phyloP scores from a whole-genome alignment of 129 eudicot species.

The Pseudognaphalium luteoalbum region DNA sequence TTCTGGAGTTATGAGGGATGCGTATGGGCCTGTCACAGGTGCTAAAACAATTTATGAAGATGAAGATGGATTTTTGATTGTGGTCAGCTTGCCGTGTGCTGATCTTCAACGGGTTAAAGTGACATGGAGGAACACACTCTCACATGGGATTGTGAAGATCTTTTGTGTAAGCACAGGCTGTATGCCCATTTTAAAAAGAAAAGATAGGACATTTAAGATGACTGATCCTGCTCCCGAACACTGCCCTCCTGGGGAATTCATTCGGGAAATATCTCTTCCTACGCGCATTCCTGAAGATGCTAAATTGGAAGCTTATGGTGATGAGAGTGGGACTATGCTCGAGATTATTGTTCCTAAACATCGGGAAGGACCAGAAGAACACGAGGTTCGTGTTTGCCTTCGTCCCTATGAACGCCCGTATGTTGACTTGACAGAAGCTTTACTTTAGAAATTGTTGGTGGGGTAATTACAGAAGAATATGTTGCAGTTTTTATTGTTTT shows the following conservation, averaged over 20 bases:
- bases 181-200: slow-evolving; percentile 58
- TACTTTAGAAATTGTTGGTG: slow-evolving; percentile 34
- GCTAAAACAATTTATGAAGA: slow-evolving; percentile 84
- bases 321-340: slow-evolving; percentile 72
- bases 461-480: slow-evolving; percentile 18
- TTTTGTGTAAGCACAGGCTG: slow-evolving; percentile 71
- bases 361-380: slow-evolving; percentile 76
- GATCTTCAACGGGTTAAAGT: slow-evolving; percentile 73
- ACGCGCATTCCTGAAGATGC: slow-evolving; percentile 86
- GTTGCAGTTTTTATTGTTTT: slow-evolving; percentile 30
- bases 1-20: slow-evolving; percentile 72
- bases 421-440: slow-evolving; percentile 60
- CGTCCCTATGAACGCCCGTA: slow-evolving; percentile 67
- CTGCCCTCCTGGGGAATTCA: slow-evolving; percentile 82
- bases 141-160: slow-evolving; percentile 74
- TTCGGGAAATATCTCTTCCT: slow-evolving; percentile 70
- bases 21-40: slow-evolving; percentile 72
- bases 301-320: slow-evolving; percentile 71
- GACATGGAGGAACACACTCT: slow-evolving; percentile 63
- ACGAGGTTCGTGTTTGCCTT: slow-evolving; percentile 77
- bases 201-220: slow-evolving; percentile 70
- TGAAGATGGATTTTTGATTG: slow-evolving; percentile 67
- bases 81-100: slow-evolving; percentile 70
- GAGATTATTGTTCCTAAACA: slow-evolving; percentile 83
- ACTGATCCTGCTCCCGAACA: slow-evolving; percentile 81